phyloP scores from a whole-genome alignment of 164 flowering plant genomes.

The Macadamia integrifolia region DNA sequence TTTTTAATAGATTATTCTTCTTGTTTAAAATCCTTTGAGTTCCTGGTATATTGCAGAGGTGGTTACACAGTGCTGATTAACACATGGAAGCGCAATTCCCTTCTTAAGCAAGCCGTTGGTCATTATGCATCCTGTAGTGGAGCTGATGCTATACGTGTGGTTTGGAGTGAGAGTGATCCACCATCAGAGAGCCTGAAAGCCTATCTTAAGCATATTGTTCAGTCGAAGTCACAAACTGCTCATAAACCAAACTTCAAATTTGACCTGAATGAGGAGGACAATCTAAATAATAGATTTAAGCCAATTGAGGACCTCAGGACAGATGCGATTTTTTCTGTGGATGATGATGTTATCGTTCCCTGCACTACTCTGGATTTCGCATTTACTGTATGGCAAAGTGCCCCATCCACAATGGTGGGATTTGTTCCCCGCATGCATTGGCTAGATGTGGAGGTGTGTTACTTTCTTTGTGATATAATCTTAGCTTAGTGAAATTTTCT shows the following conservation, averaged over 20 bases:
- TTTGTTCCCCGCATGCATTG: conserved; percentile 54
- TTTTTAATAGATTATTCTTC: not conserved
- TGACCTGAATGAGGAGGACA: conserved; percentile 39
- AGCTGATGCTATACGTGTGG: conserved; percentile 45
- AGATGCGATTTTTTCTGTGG: conserved; percentile 57
- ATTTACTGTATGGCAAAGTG: conserved; percentile 47
- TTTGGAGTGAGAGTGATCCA: conserved; percentile 51
- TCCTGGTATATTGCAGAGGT: conserved; percentile 29
- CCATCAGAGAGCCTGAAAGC: conserved; percentile 37
- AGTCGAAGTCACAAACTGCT: conserved; percentile 36
- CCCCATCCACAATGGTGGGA: conserved; percentile 50
- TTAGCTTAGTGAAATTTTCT: not conserved
- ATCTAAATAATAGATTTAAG: conserved; percentile 48
- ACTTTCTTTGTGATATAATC: conserved; percentile 1
- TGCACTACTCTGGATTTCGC: conserved; percentile 47
- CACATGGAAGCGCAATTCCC: conserved; percentile 53
- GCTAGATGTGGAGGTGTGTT: conserved; percentile 34
- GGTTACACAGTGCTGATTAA: conserved; percentile 52
- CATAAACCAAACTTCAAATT: conserved; percentile 42
- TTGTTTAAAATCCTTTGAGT: not conserved
- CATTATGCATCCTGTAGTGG: conserved; percentile 54
- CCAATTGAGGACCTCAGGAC: conserved; percentile 39
- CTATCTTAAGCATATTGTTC: conserved; percentile 33
- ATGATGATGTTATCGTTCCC: conserved; percentile 53
- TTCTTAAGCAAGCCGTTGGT: conserved; percentile 47